These are phyloP conservation scores for Entomortierella parvispora DNA, from an alignment of 192 early-diverging fungal genomes.

Conservation along the genomic window DNA sequence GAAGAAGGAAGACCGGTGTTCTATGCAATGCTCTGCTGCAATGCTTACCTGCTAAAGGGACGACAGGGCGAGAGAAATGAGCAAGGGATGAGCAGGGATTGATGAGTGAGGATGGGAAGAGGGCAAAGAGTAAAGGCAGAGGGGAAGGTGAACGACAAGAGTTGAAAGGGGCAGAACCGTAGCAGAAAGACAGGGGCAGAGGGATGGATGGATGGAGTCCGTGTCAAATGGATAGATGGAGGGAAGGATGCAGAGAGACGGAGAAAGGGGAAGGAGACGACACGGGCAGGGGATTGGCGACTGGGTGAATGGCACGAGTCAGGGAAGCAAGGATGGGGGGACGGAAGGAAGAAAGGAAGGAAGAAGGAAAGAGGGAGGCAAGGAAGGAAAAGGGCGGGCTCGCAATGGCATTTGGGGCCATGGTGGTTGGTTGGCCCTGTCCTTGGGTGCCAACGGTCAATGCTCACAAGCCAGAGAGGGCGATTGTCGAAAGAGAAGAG, in stretches of 20 bases:
- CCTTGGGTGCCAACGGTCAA: too few relatives aligned
- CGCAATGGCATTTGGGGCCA: too few relatives aligned
- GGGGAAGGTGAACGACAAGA: too few relatives aligned
- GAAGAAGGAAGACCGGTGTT: too few relatives aligned
- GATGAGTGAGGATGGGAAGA: not conserved
- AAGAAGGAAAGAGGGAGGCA: not conserved
- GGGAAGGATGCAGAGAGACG: not conserved
- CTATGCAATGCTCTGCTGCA: too few relatives aligned
- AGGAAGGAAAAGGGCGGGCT: not conserved
- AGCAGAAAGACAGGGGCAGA: too few relatives aligned
- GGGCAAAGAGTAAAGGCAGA: too few relatives aligned
- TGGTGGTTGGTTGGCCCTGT: too few relatives aligned
- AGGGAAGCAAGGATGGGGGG: not conserved
- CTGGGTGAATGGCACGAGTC: not conserved
- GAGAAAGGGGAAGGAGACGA: not conserved
- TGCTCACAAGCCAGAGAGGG: not conserved
- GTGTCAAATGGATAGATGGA: not conserved
- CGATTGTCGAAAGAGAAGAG: not conserved
- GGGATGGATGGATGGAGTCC: not conserved
- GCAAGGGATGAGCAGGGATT: not conserved
- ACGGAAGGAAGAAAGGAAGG: not conserved
- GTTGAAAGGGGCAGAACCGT: too few relatives aligned
- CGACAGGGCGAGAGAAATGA: not conserved
- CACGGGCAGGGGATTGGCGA: not conserved
- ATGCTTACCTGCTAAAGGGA: too few relatives aligned